Conservation (phyloP, 805 yeast genomes). For the Nematodospora valgi region DNA sequence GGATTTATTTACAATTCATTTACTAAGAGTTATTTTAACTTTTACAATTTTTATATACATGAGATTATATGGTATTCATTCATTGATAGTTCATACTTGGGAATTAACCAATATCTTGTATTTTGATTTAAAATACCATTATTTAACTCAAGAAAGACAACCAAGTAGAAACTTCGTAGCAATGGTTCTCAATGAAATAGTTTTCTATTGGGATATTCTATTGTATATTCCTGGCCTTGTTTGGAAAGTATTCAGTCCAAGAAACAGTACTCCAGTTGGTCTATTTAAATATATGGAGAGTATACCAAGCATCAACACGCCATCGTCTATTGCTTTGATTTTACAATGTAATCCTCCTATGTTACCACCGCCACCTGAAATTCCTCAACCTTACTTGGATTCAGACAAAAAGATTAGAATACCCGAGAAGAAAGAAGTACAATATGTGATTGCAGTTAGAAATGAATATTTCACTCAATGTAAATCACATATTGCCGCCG, state of each 20-base stretch:
- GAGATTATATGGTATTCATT: neutral
- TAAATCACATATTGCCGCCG: slow-evolving; percentile 40
- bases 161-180: slow-evolving; percentile 6
- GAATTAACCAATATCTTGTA: slow-evolving; percentile 6
- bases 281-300: slow-evolving; percentile 7
- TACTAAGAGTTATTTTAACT: slow-evolving; percentile 14
- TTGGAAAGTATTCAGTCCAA: slow-evolving; percentile 1
- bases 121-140: slow-evolving; percentile 8
- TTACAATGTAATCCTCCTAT: slow-evolving; percentile 26
- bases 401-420: slow-evolving; percentile 36
- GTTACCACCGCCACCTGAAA: slow-evolving; percentile 37
- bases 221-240: slow-evolving; percentile 1
- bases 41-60: slow-evolving; percentile 7
- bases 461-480: slow-evolving; percentile 38
- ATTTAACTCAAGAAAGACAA: slow-evolving; percentile 8
- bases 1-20: slow-evolving; percentile 16
- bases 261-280: slow-evolving; percentile 7
- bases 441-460: slow-evolving; percentile 24
- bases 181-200: neutral
- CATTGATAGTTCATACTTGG: neutral
- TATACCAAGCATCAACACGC: slow-evolving; percentile 17
- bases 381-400: slow-evolving; percentile 43
- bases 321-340: slow-evolving; percentile 28
- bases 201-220: neutral
- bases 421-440: slow-evolving; percentile 35